Evolutionary conservation across 495 filamentous ascomycete genomes (phyloP).

Genomic region (Lasiosphaeria ovina): DNA sequence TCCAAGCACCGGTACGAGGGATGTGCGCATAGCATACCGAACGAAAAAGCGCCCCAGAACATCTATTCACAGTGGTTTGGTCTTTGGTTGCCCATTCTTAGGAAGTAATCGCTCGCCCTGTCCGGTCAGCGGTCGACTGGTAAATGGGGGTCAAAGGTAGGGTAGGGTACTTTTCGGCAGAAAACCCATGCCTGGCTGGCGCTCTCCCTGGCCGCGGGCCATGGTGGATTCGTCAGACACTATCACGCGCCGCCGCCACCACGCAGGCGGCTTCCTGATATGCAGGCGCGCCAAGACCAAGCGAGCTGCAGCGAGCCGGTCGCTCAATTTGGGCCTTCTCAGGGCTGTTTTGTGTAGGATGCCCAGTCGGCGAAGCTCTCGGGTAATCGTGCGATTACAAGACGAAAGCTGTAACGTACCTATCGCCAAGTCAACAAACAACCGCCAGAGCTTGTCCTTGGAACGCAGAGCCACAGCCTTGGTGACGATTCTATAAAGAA

Average conservation of each 20-base stretch:
- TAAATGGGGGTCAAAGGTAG: neutral
- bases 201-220: slow-evolving; percentile 5
- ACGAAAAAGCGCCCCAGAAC: slow-evolving; percentile 10
- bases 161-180: neutral
- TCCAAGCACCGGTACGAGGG: neutral
- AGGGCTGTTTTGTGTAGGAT: slow-evolving; percentile 5
- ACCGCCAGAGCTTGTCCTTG: no score
- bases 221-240: slow-evolving; percentile 10
- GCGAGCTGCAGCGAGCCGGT: neutral
- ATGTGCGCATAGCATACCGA: neutral
- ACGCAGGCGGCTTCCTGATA: slow-evolving; percentile 1
- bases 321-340: slow-evolving; percentile 5
- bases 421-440: no score
- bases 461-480: no score
- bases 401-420: neutral
- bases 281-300: slow-evolving; percentile 2
- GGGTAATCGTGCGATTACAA: slow-evolving; percentile 1
- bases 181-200: slow-evolving; percentile 9
- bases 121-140: neutral
- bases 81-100: slow-evolving; percentile 3
- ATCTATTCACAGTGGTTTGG: slow-evolving; percentile 9
- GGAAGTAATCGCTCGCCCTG: slow-evolving; percentile 1
- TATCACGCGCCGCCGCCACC: slow-evolving; percentile 7
- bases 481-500: no score
- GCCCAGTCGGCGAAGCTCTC: slow-evolving; percentile 5